Percentiles rank a stretch among this genome's conserved stretches.
Evolutionary conservation across 2,329 filamentous ascomycete species (phyloP).

Genomic region (Fusarium sp.): DNA sequence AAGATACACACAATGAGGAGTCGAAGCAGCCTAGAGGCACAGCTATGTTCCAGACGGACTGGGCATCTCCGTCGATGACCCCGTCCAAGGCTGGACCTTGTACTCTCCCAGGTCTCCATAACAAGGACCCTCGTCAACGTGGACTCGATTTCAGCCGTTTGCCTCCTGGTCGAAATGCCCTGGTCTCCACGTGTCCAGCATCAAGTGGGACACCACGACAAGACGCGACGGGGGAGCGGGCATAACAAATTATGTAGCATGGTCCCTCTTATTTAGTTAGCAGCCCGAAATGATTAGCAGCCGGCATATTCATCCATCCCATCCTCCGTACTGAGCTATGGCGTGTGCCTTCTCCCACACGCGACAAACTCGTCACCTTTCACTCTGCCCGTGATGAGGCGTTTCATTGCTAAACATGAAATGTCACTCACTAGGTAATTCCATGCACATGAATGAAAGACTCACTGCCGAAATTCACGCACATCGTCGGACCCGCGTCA

Average conservation of each 20-base stretch:
- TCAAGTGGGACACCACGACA: constrained; percentile 25
- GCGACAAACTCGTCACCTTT: constrained; percentile 1
- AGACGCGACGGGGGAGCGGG: neutral
- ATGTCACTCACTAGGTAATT: neutral
- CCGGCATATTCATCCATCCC: constrained; percentile 1
- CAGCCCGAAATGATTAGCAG: neutral
- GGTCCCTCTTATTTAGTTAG: constrained; percentile 15
- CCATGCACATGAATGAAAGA: constrained; percentile 3
- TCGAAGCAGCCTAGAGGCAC: neutral
- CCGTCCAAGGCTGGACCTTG: neutral
- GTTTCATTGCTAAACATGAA: constrained; percentile 23
- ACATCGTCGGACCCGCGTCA: constrained; percentile 1
- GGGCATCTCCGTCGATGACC: neutral
- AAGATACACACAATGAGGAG: neutral
- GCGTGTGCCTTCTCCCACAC: constrained; percentile 7
- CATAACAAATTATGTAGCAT: constrained; percentile 27
- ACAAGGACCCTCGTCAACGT: constrained; percentile 1
- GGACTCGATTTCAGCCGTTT: constrained; percentile 1
- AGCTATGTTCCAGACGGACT: neutral
- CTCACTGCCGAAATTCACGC: neutral
- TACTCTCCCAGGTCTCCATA: neutral
- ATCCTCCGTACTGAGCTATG: neutral
- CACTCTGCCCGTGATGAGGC: constrained; percentile 16
- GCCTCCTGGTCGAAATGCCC: neutral
- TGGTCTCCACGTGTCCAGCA: constrained; percentile 33